Percentiles rank a stretch among this genome's conserved stretches.
These are phyloP conservation scores for Sugiyamaella pinicola DNA, from an alignment of 1,139 yeast species.

Conservation along the genomic window DNA sequence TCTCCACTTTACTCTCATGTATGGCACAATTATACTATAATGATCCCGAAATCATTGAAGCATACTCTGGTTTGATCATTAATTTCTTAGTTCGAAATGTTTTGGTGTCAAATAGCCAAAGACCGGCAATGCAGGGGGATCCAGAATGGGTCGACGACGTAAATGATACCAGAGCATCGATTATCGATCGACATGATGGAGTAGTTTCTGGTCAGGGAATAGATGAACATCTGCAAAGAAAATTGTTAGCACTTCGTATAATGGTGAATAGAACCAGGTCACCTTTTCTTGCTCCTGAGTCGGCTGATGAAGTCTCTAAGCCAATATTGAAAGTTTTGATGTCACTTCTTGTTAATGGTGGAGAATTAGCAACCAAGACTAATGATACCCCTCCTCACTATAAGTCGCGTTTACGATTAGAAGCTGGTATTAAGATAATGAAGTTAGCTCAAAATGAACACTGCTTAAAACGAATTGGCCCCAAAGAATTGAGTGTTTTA, in stretches of 20 bases:
- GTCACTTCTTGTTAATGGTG: conserved; percentile 72
- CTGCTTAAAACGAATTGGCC: conserved; percentile 57
- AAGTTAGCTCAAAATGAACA: conserved; percentile 62
- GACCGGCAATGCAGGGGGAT: conserved; percentile 30
- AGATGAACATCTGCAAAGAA: conserved; percentile 46
- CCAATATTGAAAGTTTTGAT: conserved; percentile 65
- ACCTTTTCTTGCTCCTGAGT: conserved; percentile 42
- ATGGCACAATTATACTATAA: conserved; percentile 63
- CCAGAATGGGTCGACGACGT: conserved; percentile 30
- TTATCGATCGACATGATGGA: neutral
- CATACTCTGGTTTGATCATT: conserved; percentile 60
- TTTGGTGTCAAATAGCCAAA: conserved; percentile 51
- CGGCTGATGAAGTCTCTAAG: conserved; percentile 49
- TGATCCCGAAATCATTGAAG: conserved; percentile 56
- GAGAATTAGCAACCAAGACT: conserved; percentile 65
- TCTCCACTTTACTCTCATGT: conserved; percentile 61
- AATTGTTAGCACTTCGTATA: conserved; percentile 54
- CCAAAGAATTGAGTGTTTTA: conserved; percentile 55
- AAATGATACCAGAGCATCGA: conserved; percentile 37
- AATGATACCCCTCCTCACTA: conserved; percentile 61
- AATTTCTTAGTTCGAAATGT: conserved; percentile 62
- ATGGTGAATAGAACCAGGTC: conserved; percentile 66
- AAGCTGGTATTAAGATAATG: conserved; percentile 67
- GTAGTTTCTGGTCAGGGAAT: neutral
- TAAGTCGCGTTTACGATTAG: conserved; percentile 63